Evolutionary conservation across 2,329 filamentous ascomycete genomes (phyloP), one percentile per base, ranked within the genome.

Genomic region (Aureobasidium sp.): DNA sequence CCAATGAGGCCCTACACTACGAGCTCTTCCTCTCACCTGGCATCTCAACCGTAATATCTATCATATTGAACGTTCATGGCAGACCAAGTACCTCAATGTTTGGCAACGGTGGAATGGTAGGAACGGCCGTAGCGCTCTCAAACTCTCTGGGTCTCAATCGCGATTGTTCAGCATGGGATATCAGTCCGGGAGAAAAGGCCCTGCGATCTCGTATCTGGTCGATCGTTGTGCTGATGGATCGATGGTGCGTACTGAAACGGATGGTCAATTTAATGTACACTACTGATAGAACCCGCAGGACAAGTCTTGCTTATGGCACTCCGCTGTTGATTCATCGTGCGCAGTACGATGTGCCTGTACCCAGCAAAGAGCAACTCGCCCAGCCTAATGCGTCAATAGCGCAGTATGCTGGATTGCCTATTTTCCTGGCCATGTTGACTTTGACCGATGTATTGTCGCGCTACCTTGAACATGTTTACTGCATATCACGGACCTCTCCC

Each of bases 101-200:
- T 15, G 74, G 74, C 2, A 84, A 84, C 66, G 78, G 81, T 8
- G 77, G 81, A 29, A 79, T 79, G 17, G 80, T 79, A 62, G 81
- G 80, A 0, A 78, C 80, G 4, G 80, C 78, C 22, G 76, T 82
- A 14, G 80, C 79, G 3, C 72, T 84, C 22, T 79, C 81, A 5
- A 80, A 83, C 63, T 81, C 79, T 24, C 78, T 83, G 61, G 81
- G 81, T 0, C 70, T 84, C 37, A 82, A 84, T 64, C 76, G 82
- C 35, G 79, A 84, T 66, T 79, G 80, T 15, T 77, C 76, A 7
- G 74, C 76, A 62, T 84, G 81, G 81, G 79, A 78, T 50, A 74
- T 82, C 1, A 77, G 77, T 1, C 73, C 73, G 1, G 71, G 74
- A 42, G 81, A 84, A 64, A 83, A 82, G 65, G 74, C 76, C 12